Evolutionary conservation across 768 basidiomycete species (phyloP).

Genomic region (Suillus brevipes): DNA sequence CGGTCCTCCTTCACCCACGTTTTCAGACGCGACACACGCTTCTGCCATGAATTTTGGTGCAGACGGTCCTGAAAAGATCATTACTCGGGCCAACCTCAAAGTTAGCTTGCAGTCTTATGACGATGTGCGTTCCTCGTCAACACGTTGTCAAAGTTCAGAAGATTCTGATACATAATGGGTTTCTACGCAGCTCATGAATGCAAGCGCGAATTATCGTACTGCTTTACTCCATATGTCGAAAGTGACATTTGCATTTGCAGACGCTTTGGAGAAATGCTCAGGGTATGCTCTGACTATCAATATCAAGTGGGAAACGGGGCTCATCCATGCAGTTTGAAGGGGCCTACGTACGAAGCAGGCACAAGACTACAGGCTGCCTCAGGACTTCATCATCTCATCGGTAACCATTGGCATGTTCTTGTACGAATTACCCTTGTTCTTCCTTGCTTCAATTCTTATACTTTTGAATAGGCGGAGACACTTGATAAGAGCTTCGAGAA

Average conservation of each 20-base stretch:
- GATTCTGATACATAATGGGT: constrained; percentile 21
- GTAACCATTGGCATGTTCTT: constrained; percentile 91
- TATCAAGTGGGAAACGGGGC: not conserved
- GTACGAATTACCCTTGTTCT: constrained; percentile 43
- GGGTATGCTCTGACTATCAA: constrained; percentile 48
- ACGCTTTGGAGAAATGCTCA: constrained; percentile 82
- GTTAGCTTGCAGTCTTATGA: constrained; percentile 78
- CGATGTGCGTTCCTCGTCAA: constrained; percentile 51
- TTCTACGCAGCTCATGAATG: constrained; percentile 62
- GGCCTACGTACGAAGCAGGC: constrained; percentile 77
- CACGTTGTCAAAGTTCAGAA: not conserved
- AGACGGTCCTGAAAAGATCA: constrained; percentile 77
- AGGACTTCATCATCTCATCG: constrained; percentile 88
- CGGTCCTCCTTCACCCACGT: constrained; percentile 78
- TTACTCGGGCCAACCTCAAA: constrained; percentile 78
- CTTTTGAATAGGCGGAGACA: constrained; percentile 64
- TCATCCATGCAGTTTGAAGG: constrained; percentile 57
- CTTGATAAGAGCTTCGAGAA: constrained; percentile 88
- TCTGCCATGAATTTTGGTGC: constrained; percentile 77
- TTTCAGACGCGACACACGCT: constrained; percentile 76
- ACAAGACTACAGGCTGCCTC: constrained; percentile 83
- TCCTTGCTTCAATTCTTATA: constrained; percentile 9
- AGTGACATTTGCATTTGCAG: constrained; percentile 82
- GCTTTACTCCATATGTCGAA: constrained; percentile 81
- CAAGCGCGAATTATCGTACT: constrained; percentile 76